Conservation (phyloP, 768 basidiomycete species). For the Boletus subcaerulescens region DNA sequence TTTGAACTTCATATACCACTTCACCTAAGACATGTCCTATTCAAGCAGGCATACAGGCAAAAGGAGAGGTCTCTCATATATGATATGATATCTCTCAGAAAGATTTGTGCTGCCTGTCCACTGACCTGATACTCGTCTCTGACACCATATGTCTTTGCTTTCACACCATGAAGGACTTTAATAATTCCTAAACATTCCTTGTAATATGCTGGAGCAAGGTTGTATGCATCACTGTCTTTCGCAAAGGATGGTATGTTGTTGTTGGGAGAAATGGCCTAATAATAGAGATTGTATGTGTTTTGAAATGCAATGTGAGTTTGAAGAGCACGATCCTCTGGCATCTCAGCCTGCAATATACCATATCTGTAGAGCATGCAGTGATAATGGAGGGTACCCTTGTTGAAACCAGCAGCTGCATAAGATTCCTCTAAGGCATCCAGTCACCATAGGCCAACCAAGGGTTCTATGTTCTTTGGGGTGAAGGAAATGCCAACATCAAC, state of each 20-base stretch:
- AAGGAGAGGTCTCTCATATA: too few relatives aligned
- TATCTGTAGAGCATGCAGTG: too few relatives aligned
- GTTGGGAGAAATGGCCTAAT: conserved; percentile 7
- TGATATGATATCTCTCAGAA: not conserved
- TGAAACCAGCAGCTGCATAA: too few relatives aligned
- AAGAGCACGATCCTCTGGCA: not conserved
- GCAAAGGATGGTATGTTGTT: not conserved
- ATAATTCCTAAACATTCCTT: not conserved
- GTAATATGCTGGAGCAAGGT: not conserved
- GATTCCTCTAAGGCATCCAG: too few relatives aligned
- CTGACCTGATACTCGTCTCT: not conserved
- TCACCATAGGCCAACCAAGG: too few relatives aligned
- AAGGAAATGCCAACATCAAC: conserved; percentile 2
- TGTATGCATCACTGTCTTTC: not conserved
- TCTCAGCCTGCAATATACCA: not conserved
- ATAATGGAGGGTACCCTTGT: too few relatives aligned
- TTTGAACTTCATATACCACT: not conserved
- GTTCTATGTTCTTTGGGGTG: not conserved
- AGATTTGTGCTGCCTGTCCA: not conserved
- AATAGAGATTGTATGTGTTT: conserved; percentile 18
- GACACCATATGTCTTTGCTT: not conserved
- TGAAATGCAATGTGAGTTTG: conserved; percentile 12
- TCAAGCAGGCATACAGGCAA: too few relatives aligned
- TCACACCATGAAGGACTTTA: not conserved
- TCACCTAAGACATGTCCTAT: not conserved